A percentile compares a stretch with the other conserved stretches of the same genome.
These are phyloP conservation scores for Rusavskia elegans DNA, from an alignment of 495 filamentous ascomycete species.

Conservation along the genomic window DNA sequence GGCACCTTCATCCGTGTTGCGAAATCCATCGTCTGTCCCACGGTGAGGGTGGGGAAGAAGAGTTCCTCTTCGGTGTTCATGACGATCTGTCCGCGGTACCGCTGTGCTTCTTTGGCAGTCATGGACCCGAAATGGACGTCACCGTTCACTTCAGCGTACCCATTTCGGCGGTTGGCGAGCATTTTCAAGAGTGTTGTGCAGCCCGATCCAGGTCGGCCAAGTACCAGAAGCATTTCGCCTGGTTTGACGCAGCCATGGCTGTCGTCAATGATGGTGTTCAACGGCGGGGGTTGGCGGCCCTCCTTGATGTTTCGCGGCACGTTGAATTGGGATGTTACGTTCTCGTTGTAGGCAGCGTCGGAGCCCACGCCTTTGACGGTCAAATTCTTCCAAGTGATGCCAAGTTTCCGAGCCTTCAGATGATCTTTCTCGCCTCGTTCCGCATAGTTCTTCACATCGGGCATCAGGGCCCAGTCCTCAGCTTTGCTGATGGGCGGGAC, in stretches of 20 bases:
- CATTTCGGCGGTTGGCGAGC: conserved; percentile 48
- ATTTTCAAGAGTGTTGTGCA: conserved; percentile 60
- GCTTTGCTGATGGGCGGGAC: conserved; percentile 9
- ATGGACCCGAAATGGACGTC: conserved; percentile 51
- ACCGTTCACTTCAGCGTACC: conserved; percentile 45
- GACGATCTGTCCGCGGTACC: conserved; percentile 67
- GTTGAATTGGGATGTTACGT: conserved; percentile 40
- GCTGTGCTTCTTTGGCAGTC: conserved; percentile 40
- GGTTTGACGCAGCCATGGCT: conserved; percentile 30
- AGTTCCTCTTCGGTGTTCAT: conserved; percentile 74
- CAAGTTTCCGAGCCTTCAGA: conserved; percentile 31
- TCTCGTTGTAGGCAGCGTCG: conserved; percentile 33
- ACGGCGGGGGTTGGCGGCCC: conserved; percentile 20
- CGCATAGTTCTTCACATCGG: conserved; percentile 26
- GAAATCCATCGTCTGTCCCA: conserved; percentile 71
- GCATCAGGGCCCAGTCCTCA: conserved; percentile 31
- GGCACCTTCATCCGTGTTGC: conserved; percentile 72
- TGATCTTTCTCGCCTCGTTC: conserved; percentile 30
- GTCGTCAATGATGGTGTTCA: conserved; percentile 23
- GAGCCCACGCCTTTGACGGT: conserved; percentile 26
- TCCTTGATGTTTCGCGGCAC: conserved; percentile 26
- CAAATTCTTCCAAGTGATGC: conserved; percentile 39
- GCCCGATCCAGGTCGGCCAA: conserved; percentile 56
- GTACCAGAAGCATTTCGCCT: conserved; percentile 42
- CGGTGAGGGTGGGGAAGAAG: conserved; percentile 63